Conservation (phyloP, 1,284 basidiomycete species). For the Puccinia coronata region DNA sequence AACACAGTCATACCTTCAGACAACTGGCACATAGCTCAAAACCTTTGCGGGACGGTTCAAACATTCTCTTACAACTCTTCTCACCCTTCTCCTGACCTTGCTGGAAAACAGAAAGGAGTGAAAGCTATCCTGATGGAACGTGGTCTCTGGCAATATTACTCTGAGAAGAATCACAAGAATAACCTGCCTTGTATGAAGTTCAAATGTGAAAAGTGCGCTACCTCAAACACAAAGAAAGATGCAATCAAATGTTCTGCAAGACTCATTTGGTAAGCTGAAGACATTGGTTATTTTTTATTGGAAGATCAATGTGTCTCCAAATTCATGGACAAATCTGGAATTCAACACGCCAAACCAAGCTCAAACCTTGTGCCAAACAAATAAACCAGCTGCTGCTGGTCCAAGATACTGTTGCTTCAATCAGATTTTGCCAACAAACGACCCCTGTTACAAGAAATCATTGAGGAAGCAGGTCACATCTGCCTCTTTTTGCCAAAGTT, state of each 20-base stretch:
- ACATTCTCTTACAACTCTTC: background rate
- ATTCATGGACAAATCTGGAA: background rate
- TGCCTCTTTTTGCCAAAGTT: no score
- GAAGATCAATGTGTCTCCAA: background rate
- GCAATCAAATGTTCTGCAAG: no score
- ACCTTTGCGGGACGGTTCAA: background rate
- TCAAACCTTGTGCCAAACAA: no score
- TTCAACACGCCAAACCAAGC: no score
- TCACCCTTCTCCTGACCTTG: background rate
- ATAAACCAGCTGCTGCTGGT: background rate
- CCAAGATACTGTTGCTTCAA: background rate
- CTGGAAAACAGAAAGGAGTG: background rate
- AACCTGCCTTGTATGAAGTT: background rate
- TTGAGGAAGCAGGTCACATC: slow-evolving; percentile 34
- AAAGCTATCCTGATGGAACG: background rate
- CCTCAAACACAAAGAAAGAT: background rate
- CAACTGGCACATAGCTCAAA: background rate
- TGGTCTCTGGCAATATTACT: background rate
- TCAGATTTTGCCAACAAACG: slow-evolving; percentile 13
- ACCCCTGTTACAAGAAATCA: background rate
- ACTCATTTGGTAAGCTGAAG: background rate
- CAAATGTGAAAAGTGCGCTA: background rate
- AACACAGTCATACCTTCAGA: slow-evolving; percentile 1
- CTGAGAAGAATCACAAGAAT: background rate
- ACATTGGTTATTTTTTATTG: background rate